Evolutionary conservation across 345 rosid species (phyloP), one percentile per base, ranked within the genome.

Genomic region (Aquilaria yunnanensis): DNA sequence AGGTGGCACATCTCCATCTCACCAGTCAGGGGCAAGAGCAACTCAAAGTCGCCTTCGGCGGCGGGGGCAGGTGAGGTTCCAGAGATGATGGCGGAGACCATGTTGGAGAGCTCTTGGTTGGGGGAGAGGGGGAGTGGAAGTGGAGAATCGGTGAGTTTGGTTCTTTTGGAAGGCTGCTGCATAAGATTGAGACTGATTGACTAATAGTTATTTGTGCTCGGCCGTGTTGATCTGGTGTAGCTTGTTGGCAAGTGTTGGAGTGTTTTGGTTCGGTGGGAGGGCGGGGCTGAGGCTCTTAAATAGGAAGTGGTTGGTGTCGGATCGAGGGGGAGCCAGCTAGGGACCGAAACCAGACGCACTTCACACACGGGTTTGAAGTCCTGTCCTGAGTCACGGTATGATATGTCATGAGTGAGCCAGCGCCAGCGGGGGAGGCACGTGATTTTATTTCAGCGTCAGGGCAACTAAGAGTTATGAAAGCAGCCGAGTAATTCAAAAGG

Each of bases 21-120:
- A 55, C 71, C 87, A 0, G 76, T 31, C 45, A 5, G 43, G 37
- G 54, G 1, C 6, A 43, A 14, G 23, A 50, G 47, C 7, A 67
- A 43, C 6, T n/a, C 14, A 32, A 55, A 45, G 2, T 63, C 53
- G 2, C 33, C 14, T 0, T 52, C 45, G 43, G 16, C 23, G 59
- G 71, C 41, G 12, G 77, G 2, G 48, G 68, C 43, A 2, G 69
- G 30, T 6, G 64, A 57, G 2, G 63, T 53, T 10, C 81, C 67
- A 9, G 76, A 41, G 51, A 82, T 61, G 54, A 59, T 71, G 32
- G 78, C 84, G 9, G 83, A 65, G 61, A 90, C 96, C 77, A 94
- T 82, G 77, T 80, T 63, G 10, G 86, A 64, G 66, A 72, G 67
- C 62, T 94, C 99, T 32, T 85, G 87, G 51, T 90, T 90, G 12